Base-by-base conservation (phyloP, 2,329 filamentous ascomycete genomes). In the Scolecobasidium constrictum region DNA sequence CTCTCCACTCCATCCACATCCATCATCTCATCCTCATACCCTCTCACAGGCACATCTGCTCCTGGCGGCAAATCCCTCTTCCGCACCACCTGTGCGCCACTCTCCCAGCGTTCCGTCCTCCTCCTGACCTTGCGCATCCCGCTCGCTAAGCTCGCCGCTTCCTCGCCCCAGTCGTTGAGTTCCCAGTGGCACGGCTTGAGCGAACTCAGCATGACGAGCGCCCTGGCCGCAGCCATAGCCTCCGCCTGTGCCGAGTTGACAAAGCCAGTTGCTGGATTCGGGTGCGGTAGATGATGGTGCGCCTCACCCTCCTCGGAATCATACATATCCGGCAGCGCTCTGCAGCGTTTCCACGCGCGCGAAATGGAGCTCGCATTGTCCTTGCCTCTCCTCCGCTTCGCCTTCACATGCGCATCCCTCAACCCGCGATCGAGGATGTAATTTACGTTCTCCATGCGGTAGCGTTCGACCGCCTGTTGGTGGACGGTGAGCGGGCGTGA, bases 391-490 rank as follows among this genome's bases (percentile, higher is more conserved):
- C 64, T 55, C 51, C 78, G 78, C 37, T 77, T 75, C 11, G 78
- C 73, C 43, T 68, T 68, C 54, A 78, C 75, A 54, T 87, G 81
- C 40, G 76, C 69, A 49, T 70, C 72, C 38, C 81, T 76, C 23
- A 90, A 66, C 21, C 81, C 80, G n/a, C 80, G 77, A 50, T 86
- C 81, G 13, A 92, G 73, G 40, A 86, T 84, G 53, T 87, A 81
- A 53, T 87, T 81, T n/a, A 90, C 84, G 4, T 84, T 78, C 53
- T 85, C 77, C 47, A 77, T 82, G 15, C 85, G 72, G 59, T 88
- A 87, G 43, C 80, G 75, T 58, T 87, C 83, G 1, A 92, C 82
- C 0, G 84, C 84, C 31, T 87, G 67, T 60, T 92, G 85, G 59
- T 92, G 85, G 26, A 83, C 82, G 0, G 85, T 92, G 0, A 86